A percentile compares a stretch with the other conserved stretches of the same genome.
These are phyloP conservation scores for Podaxis sp. DNA, from an alignment of 768 basidiomycete genomes.

Conservation along the genomic window DNA sequence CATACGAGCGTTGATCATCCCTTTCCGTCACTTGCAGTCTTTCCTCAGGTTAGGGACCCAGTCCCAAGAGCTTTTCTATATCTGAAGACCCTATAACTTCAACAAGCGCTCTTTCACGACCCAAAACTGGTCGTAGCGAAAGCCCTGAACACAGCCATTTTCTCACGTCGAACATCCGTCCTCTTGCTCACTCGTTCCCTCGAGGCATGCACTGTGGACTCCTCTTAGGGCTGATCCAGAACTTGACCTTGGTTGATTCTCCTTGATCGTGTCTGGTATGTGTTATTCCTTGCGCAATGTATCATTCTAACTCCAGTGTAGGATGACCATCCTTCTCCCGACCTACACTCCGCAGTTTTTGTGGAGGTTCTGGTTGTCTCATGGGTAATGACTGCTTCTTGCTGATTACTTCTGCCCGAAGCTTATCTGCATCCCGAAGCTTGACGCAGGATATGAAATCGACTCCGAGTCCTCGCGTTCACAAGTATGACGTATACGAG, in stretches of 20 bases:
- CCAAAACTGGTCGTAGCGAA: not conserved
- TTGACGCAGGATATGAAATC: conserved; percentile 1
- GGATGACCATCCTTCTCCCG: conserved; percentile 16
- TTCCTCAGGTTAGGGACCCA: not conserved
- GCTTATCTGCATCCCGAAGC: not conserved
- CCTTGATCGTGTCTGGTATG: conserved; percentile 5
- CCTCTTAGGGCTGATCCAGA: not conserved
- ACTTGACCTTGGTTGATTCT: not conserved
- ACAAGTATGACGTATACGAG: conserved; percentile 49
- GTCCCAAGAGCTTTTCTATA: not conserved
- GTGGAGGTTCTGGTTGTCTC: conserved; percentile 43
- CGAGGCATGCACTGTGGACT: conserved; percentile 5
- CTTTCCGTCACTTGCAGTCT: not conserved
- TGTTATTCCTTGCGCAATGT: not conserved
- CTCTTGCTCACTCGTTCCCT: not conserved
- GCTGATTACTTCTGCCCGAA: not conserved
- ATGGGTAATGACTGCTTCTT: conserved; percentile 17
- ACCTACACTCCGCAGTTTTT: conserved; percentile 40
- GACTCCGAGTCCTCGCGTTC: conserved; percentile 30
- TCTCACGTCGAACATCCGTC: not conserved
- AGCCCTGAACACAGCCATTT: not conserved
- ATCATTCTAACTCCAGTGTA: not conserved
- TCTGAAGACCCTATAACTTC: not conserved
- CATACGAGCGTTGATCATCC: not conserved
- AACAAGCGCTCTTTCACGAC: not conserved